phyloP scores from a whole-genome alignment of 202 grass and related monocot species.

The Panicum virgatum region DNA sequence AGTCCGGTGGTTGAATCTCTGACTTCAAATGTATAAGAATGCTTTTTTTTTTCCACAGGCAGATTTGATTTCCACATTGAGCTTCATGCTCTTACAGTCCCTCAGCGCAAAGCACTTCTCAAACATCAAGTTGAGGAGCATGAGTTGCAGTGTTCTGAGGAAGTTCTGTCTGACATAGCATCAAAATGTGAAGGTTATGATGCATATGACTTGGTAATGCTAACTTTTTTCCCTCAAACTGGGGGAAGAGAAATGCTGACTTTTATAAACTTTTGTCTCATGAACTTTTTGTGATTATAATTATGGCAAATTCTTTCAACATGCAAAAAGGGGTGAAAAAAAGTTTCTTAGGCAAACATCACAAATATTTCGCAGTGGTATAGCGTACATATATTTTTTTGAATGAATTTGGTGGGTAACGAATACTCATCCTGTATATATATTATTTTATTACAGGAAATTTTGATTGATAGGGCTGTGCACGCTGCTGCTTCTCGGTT shows the following conservation, averaged over 20 bases:
- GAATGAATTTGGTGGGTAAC: constrained; percentile 3
- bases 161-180: constrained; percentile 79
- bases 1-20: neutral
- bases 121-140: constrained; percentile 75
- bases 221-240: neutral
- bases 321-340: neutral
- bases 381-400: constrained; percentile 3
- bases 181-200: constrained; percentile 95
- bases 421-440: constrained; percentile 22
- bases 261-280: constrained; percentile 17
- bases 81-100: constrained; percentile 72
- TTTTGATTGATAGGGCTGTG: constrained; percentile 92
- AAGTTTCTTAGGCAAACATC: neutral
- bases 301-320: constrained; percentile 1
- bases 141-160: constrained; percentile 63
- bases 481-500: constrained; percentile 72
- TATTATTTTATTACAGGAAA: constrained; percentile 58
- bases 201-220: constrained; percentile 96
- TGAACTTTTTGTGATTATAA: neutral
- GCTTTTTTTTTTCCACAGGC: constrained; percentile 53
- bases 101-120: constrained; percentile 77
- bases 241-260: constrained; percentile 23
- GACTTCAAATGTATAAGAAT: constrained; percentile 23
- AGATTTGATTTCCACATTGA: constrained; percentile 97
- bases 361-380: neutral